These are phyloP conservation scores for Smallanthus sonchifolius DNA, from an alignment of 129 eudicot species.

Conservation along the genomic window DNA sequence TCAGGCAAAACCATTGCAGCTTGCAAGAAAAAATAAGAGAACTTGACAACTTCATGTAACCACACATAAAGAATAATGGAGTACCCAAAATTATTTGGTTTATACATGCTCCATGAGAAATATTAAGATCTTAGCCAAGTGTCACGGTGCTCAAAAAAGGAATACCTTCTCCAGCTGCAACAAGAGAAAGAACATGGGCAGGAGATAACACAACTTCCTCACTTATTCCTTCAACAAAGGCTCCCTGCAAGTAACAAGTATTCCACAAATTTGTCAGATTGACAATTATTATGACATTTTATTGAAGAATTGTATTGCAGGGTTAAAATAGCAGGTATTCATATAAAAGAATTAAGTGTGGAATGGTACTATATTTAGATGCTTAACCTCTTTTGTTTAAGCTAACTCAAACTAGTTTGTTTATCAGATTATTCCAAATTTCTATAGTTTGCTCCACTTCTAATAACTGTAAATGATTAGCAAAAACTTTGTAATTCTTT, in stretches of 20 bases:
- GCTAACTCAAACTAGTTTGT: slow-evolving; percentile 4
- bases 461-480: background rate
- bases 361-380: background rate
- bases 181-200: slow-evolving; percentile 93
- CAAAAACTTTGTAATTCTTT: background rate
- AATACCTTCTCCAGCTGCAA: slow-evolving; percentile 96
- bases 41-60: background rate
- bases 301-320: background rate
- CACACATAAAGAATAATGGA: background rate
- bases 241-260: slow-evolving; percentile 57
- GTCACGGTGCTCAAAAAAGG: background rate
- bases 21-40: background rate
- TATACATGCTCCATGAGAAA: slow-evolving; percentile 6
- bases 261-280: slow-evolving; percentile 17
- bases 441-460: background rate
- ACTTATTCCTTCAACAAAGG: slow-evolving; percentile 90
- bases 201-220: slow-evolving; percentile 97
- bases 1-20: background rate
- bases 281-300: background rate
- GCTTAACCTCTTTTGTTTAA: background rate
- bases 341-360: background rate
- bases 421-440: slow-evolving; percentile 1
- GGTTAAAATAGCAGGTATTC: background rate
- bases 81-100: background rate
- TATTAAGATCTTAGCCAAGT: background rate